Base-by-base conservation (phyloP, 768 basidiomycete species). In the Podaxis carcinomalis region DNA sequence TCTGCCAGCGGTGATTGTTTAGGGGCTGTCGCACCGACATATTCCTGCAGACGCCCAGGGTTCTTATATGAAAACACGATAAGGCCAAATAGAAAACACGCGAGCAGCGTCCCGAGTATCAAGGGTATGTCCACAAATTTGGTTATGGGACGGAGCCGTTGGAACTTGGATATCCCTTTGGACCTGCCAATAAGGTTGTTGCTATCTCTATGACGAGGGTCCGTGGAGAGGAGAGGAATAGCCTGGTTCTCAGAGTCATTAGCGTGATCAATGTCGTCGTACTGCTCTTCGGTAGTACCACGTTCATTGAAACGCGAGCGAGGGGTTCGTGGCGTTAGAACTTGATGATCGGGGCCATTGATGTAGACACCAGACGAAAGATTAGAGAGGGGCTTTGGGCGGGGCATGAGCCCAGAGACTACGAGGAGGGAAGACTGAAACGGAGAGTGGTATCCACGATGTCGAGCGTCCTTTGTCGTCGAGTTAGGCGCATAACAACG, bases 301-400 rank as follows among this genome's bases (percentile, higher is more conserved):
- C 67, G 86, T 83, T 52, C 79, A 78, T 67, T 78, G 77, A 52
- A 83, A 63, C 82, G 82, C 37, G 83, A 83, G 70, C 83, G 86
- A 55, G 86, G 86, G 28, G 86, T 87, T 58, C 86, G 76, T 2
- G 86, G 86, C 16, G 84, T 86, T 28, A 82, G 70, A 21, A 63
- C 51, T 59, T 72, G 77, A 59, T 77, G 69, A 51, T 78, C 74
- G 13, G 23, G 51, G 49, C 73, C 64, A 36, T 70, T 61, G 64
- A 66, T 67, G 57, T 72, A 63, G 35, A 72, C 65, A 36, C 73
- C 72, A 40, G 77, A 74, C 27, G 74, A 63, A 27, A 75, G 47
- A 58, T 74, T 75, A n/a, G 70, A 67, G 25, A 81, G 67, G 23
- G 77, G 77, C 55, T 68, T 68, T 35, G 78, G 76, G 36, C 74